A percentile compares a stretch with the other conserved stretches of the same genome.
Evolutionary conservation across 345 rosid species (phyloP).

Genomic region (Ceriops decandra): DNA sequence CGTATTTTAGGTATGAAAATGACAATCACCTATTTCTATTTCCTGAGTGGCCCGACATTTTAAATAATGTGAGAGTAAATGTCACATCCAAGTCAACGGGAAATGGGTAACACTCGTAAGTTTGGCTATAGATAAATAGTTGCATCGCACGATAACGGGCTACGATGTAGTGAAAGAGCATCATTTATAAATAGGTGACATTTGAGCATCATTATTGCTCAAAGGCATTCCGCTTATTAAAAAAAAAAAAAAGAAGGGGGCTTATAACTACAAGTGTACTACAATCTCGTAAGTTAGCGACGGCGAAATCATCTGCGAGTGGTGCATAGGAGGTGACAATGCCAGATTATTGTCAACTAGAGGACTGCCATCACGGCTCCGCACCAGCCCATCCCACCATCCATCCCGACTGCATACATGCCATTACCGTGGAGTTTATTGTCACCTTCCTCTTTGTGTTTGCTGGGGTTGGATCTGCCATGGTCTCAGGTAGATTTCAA

Average conservation of each 20-base stretch:
- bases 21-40: too few species aligned
- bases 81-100: constrained; percentile 7
- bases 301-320: neutral
- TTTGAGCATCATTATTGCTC: too few species aligned
- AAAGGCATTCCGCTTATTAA: too few species aligned
- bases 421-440: constrained; percentile 73
- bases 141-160: neutral
- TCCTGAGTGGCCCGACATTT: too few species aligned
- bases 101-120: constrained; percentile 9
- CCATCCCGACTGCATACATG: constrained; percentile 69
- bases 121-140: neutral
- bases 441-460: constrained; percentile 85
- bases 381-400: too few species aligned
- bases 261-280: too few species aligned
- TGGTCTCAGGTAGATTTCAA: constrained; percentile 52
- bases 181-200: too few species aligned
- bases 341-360: constrained; percentile 7
- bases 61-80: too few species aligned
- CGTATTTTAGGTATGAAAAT: too few species aligned
- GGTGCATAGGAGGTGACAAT: constrained; percentile 17
- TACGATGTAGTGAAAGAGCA: neutral
- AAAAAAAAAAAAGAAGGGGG: too few species aligned
- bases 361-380: too few species aligned
- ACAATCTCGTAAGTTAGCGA: too few species aligned
- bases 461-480: constrained; percentile 78